Percentiles rank a stretch among this genome's conserved stretches.
Conservation (phyloP, 306 rosid genomes). For the Trichosanthes truncata region DNA sequence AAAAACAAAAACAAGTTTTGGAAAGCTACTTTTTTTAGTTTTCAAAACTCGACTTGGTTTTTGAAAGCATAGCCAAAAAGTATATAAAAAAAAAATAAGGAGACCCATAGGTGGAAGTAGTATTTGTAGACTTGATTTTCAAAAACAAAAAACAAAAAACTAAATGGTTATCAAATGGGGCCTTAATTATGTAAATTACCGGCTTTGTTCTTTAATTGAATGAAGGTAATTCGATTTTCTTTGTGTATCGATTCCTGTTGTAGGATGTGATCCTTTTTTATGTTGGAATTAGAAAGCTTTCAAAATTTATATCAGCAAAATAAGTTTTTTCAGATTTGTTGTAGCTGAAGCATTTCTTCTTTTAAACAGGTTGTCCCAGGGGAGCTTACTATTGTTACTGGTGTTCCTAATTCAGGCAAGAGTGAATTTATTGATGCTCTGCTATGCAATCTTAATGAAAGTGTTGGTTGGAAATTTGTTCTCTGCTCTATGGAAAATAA, state of each 20-base stretch:
- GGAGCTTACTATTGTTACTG: slow-evolving; percentile 84
- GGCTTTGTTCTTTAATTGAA: not conserved
- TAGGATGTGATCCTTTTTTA: not conserved
- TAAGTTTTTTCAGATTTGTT: not conserved
- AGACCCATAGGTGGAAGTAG: too few relatives aligned
- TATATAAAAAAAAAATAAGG: too few relatives aligned
- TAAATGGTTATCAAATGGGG: too few relatives aligned
- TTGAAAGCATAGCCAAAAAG: too few relatives aligned
- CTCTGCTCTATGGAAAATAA: slow-evolving; percentile 95
- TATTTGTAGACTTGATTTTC: too few relatives aligned
- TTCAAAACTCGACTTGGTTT: too few relatives aligned
- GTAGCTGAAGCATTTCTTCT: not conserved
- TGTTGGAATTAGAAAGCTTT: not conserved
- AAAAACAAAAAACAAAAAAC: too few relatives aligned
- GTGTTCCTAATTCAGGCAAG: slow-evolving; percentile 97
- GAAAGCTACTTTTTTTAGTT: too few relatives aligned
- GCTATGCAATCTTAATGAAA: slow-evolving; percentile 64
- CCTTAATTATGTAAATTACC: not conserved
- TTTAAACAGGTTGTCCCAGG: slow-evolving; percentile 80
- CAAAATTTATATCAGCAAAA: not conserved
- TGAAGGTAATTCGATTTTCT: not conserved
- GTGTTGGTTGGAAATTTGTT: slow-evolving; percentile 71
- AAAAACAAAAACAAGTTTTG: too few relatives aligned
- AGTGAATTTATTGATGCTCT: slow-evolving; percentile 99
- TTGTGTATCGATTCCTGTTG: not conserved